Conservation (phyloP, 148 eudicot species). For the Chenopodium album region DNA sequence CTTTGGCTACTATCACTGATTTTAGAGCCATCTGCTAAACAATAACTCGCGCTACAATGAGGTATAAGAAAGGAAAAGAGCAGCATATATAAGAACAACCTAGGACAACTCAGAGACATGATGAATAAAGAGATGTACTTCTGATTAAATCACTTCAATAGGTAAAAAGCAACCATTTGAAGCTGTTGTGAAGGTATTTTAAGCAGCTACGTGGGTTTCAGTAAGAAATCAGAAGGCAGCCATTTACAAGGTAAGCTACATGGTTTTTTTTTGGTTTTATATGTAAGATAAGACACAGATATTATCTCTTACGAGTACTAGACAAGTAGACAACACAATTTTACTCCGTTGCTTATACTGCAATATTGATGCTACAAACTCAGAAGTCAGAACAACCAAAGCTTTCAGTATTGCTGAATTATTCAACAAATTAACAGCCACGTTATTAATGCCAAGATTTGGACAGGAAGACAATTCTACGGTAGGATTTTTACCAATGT, state of each 20-base stretch:
- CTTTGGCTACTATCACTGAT: not conserved
- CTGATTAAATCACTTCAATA: not conserved
- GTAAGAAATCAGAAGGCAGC: not conserved
- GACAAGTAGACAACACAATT: too few species aligned
- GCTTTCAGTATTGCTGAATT: not conserved
- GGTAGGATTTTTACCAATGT: not conserved
- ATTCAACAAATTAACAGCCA: not conserved
- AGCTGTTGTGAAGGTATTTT: too few species aligned
- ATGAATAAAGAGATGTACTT: not conserved
- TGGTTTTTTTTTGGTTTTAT: not conserved
- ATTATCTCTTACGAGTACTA: too few species aligned
- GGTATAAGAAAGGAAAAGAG: not conserved
- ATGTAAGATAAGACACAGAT: too few species aligned
- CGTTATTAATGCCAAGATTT: not conserved
- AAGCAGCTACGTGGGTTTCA: not conserved
- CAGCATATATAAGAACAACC: conserved; percentile 6
- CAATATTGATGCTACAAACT: not conserved
- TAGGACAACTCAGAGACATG: conserved; percentile 9
- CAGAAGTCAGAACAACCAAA: not conserved
- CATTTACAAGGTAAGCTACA: not conserved
- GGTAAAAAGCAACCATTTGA: too few species aligned
- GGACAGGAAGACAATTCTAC: not conserved
- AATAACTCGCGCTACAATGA: not conserved
- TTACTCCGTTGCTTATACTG: not conserved
- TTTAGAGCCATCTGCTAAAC: conserved; percentile 5